Evolutionary conservation across 768 basidiomycete species (phyloP).

Genomic region (Clavulina sp.): DNA sequence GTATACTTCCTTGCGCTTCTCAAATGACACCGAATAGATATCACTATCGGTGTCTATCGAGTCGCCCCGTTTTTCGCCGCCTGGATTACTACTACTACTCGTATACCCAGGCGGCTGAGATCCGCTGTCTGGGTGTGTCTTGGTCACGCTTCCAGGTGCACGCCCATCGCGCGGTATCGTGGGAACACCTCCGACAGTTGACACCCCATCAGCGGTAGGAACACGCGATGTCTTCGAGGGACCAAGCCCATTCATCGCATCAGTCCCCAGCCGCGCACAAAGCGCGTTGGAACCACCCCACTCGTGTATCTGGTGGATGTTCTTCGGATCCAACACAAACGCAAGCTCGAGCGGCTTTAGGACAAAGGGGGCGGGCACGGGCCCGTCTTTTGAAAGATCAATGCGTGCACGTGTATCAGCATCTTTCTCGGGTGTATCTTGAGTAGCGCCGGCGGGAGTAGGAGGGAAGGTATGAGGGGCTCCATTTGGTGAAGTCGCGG

Average conservation of each 20-base stretch:
- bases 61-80: conserved; percentile 1
- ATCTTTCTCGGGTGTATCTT: not conserved
- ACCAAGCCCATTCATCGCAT: conserved; percentile 24
- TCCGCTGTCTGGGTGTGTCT: not conserved
- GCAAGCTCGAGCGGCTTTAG: conserved; percentile 65
- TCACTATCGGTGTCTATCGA: not conserved
- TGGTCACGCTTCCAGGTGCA: conserved; percentile 27
- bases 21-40: conserved; percentile 30
- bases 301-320: conserved; percentile 37
- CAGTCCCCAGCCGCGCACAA: conserved; percentile 56
- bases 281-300: conserved; percentile 59
- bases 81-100: conserved; percentile 9
- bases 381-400: conserved; percentile 15
- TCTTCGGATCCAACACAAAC: conserved; percentile 80
- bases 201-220: conserved; percentile 1
- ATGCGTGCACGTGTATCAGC: conserved; percentile 2
- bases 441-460: not conserved
- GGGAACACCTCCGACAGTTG: not conserved
- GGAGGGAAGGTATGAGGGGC: not conserved
- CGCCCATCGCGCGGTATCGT: not conserved
- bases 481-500: not conserved
- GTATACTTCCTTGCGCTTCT: conserved; percentile 48
- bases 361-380: conserved; percentile 52
- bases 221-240: conserved; percentile 2
- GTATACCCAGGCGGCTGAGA: conserved; percentile 7